Percentiles rank a stretch among this genome's conserved stretches.
These are phyloP conservation scores for Adansonia madagascariensis DNA, from an alignment of 441 rosid genomes.

Conservation along the genomic window DNA sequence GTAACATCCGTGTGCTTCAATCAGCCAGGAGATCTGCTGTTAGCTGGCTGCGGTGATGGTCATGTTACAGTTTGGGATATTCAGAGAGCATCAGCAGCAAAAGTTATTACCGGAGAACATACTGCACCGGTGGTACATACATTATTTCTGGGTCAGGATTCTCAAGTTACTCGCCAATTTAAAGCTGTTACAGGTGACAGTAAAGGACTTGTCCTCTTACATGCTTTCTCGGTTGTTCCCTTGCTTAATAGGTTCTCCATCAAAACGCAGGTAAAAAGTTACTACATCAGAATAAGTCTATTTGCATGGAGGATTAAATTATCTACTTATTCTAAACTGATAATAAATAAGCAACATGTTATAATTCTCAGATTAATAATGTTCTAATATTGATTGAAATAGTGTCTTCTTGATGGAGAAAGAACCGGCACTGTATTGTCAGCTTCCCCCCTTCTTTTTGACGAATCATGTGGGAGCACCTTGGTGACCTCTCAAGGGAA, in stretches of 20 bases:
- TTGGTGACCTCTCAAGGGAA: conserved; percentile 62
- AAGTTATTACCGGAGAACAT: conserved; percentile 91
- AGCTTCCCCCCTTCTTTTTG: conserved; percentile 83
- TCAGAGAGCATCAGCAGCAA: conserved; percentile 77
- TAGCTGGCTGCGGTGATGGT: conserved; percentile 97
- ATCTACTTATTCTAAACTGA: conserved; percentile 31
- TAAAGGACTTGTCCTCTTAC: conserved; percentile 86
- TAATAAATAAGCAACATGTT: conserved; percentile 26
- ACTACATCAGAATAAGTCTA: conserved; percentile 8
- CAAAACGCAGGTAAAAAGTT: conserved; percentile 69
- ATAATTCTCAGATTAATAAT: conserved; percentile 32
- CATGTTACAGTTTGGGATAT: conserved; percentile 95
- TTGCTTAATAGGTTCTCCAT: conserved; percentile 82
- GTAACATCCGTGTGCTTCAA: conserved; percentile 92
- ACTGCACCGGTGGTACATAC: conserved; percentile 83
- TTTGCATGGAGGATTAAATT: conserved; percentile 4
- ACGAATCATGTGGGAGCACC: conserved; percentile 69
- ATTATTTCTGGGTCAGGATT: conserved; percentile 92
- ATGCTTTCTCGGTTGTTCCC: conserved; percentile 77
- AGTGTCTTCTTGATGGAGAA: conserved; percentile 98
- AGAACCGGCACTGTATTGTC: conserved; percentile 84
- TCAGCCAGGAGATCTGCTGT: conserved; percentile 89
- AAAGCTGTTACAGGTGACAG: conserved; percentile 94
- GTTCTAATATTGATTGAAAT: conserved; percentile 36
- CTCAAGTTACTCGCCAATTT: conserved; percentile 87